A percentile compares a stretch with the other conserved stretches of the same genome.
Conservation (phyloP, 2,329 filamentous ascomycete genomes). For the Diplocarpon mali region DNA sequence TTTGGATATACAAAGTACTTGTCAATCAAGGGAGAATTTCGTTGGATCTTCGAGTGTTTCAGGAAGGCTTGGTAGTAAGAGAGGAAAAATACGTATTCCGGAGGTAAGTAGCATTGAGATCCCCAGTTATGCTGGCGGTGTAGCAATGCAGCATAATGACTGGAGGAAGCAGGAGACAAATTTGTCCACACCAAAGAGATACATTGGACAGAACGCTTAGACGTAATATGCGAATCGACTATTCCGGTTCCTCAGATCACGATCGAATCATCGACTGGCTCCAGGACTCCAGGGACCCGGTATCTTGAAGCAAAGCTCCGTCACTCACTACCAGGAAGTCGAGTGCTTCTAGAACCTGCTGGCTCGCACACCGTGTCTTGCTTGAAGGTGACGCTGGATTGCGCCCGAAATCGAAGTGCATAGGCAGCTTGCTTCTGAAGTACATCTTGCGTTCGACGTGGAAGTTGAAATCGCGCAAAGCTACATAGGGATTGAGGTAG, state of each 20-base stretch:
- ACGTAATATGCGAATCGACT: not conserved
- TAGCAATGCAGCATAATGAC: slow-evolving; percentile 11
- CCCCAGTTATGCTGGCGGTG: slow-evolving; percentile 14
- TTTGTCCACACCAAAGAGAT: not conserved
- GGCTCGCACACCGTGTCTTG: slow-evolving; percentile 5
- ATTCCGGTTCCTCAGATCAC: not conserved
- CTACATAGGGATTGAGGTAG: slow-evolving; percentile 14
- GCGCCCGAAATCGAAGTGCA: slow-evolving; percentile 8
- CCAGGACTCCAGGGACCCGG: not conserved
- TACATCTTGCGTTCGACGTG: slow-evolving; percentile 13
- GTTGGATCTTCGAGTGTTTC: slow-evolving; percentile 6
- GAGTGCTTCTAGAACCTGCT: slow-evolving; percentile 8
- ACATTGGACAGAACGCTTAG: not conserved
- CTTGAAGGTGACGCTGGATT: slow-evolving; percentile 15
- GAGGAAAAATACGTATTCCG: slow-evolving; percentile 4
- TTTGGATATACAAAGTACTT: not conserved
- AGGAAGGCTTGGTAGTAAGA: slow-evolving; percentile 10
- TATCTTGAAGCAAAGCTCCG: not conserved
- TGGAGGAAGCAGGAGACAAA: slow-evolving; percentile 1
- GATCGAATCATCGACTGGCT: not conserved
- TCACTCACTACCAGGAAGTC: not conserved
- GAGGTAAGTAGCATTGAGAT: slow-evolving; percentile 12
- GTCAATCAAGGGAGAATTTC: slow-evolving; percentile 1
- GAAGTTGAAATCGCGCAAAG: slow-evolving; percentile 17
- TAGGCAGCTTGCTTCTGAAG: slow-evolving; percentile 14